Base-by-base conservation (phyloP, 106 monocot genomes). In the Gastrodia elata region DNA sequence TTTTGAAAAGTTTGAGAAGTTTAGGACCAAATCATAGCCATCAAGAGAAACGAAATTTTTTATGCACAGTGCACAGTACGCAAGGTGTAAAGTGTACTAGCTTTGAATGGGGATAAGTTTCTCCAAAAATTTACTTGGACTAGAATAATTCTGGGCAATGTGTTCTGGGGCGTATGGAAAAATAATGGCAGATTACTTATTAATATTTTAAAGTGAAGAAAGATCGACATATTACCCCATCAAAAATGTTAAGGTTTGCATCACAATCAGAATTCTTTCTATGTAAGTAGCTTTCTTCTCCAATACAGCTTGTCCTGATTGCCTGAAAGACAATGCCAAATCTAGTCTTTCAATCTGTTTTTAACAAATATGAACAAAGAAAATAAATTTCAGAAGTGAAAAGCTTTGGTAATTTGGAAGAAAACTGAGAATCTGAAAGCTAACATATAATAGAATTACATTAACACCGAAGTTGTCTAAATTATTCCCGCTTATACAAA, bases 211-310 rank as follows among this genome's bases (percentile, higher is more conserved):
- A 61, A 61, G 61, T 61, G 32, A 6, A 57, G 61, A 9, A 28
- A 3, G 30, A 13, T 32, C 30, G 2, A 61, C 32, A 13, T 0
- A 61, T 61, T 61, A 61, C 61, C 61, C 13, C 30, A 61, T 61
- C 61, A 61, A 61, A 61, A 30, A 28, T 61, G 22, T 61, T 30
- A 20, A 61, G 61, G 32, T 27, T 28, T 61, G 61, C 61, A 28
- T 26, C 61, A 30, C 61, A 61, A 61, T 28, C 61, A 61, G 61
- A 30, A 13, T 61, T 61, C 32, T 20, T 61, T 61, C 61, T 61
- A 61, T 61, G 61, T 32, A 61, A 11, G 22, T 61, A 61, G 30
- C 30, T 61, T 61, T 61, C 30, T 61, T 61, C 61, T 32, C 61
- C 61, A 61, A 14, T 13, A 13, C 61, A 61, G 22, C 30, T 61